Evolutionary conservation across 768 basidiomycete genomes (phyloP), one percentile per base, ranked within the genome.

Genomic region (Albatrellus ellisii): DNA sequence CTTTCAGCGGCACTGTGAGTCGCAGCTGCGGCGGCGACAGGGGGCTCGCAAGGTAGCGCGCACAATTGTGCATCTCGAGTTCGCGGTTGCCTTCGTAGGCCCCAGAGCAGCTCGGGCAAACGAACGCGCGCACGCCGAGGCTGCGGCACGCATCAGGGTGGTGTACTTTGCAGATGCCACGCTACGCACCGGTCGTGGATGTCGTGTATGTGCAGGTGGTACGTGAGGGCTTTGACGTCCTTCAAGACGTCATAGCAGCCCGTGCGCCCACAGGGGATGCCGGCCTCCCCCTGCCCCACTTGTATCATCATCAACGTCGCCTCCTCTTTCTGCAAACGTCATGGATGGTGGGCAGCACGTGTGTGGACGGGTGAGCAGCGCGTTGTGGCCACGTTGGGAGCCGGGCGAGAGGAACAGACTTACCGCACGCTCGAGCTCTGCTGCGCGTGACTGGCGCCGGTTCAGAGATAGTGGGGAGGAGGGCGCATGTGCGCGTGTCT

Each of bases 391-490:
- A n/a, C n/a, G n/a, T 31, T 31, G 29, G 17, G 12, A 17, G 29
- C 29, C 12, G 29, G 29, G 29, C 29, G 6, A 31, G 29, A 17
- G 29, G 17, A 31, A 17, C 29, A 31, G 8, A 42, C 47, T 32
- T 25, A 51, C 50, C 4, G 41, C 47, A 27, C 43, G 41, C 15
- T 51, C 44, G 35, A 51, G 50, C 41, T 49, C 50, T 38, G 43
- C 42, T 12, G 35, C 42, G 15, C 42, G 35, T 3, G 47, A 51
- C 5, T 39, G 38, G 2, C 44, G n/a, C n/a, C n/a, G n/a, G n/a
- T n/a, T n/a, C n/a, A n/a, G 41, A 11, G 40, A 43, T 3, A 34
- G 39, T 4, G 45, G 40, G 24, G 43, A 46, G 2, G 48, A 46
- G 2, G 48, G n/a, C 21, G 9, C 20, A 12, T 12, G 8, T 20